A percentile compares a stretch with the other conserved stretches of the same genome.
phyloP scores from a whole-genome alignment of 371 early-diverging fungal genomes.

The Mucor plumbeus region DNA sequence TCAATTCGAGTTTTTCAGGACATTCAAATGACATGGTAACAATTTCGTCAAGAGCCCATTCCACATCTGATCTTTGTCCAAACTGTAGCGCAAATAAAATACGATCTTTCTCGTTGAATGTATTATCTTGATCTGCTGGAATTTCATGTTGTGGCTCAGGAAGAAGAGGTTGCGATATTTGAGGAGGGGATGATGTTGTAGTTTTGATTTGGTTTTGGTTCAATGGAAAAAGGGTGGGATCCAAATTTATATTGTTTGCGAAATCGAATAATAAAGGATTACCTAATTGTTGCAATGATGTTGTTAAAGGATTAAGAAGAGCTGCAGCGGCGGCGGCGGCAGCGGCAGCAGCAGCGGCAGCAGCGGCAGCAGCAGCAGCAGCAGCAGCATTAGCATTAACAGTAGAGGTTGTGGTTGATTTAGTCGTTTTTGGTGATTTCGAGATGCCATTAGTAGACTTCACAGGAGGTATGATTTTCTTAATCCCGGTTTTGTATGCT shows the following conservation, averaged over 20 bases:
- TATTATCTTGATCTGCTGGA: not conserved
- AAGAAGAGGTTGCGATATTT: not conserved
- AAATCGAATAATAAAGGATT: conserved; percentile 19
- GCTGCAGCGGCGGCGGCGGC: not conserved
- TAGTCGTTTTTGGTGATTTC: conserved; percentile 3
- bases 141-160: not conserved
- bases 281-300: not conserved
- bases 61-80: conserved; percentile 75
- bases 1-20: conserved; percentile 61
- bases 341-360: not conserved
- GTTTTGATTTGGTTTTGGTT: not conserved
- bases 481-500: conserved; percentile 17
- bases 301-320: not conserved
- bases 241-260: conserved; percentile 8
- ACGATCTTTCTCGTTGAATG: conserved; percentile 60
- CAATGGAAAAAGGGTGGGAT: conserved; percentile 1
- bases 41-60: conserved; percentile 82
- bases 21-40: conserved; percentile 63
- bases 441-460: not conserved
- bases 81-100: conserved; percentile 69
- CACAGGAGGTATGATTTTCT: conserved; percentile 6
- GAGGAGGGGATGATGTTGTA: not conserved
- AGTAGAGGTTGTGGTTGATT: not conserved
- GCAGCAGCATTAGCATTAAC: not conserved
- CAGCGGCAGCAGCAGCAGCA: no score